Evolutionary conservation across 2,329 filamentous ascomycete genomes (phyloP), one percentile per base, ranked within the genome.

Genomic region (Penicillium sp.): DNA sequence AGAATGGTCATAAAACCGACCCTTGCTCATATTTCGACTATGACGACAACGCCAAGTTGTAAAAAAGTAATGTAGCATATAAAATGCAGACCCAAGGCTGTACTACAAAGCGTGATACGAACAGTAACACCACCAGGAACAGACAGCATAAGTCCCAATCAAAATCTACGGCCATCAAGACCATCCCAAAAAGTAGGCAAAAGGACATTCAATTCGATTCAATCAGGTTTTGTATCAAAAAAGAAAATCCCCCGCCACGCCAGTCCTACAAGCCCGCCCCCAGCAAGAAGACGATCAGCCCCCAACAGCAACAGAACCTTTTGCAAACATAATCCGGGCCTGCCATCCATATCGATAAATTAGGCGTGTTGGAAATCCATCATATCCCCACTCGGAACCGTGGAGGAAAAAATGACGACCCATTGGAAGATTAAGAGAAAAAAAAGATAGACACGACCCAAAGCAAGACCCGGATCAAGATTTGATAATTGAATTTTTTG

Each of bases 161-260:
- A 45, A 19, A 19, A 44, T 25, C 29, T 53, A 53, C 50, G 25
- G 29, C 21, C 29, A 53, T 27, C 31, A 13, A 17, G 17, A 35
- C 21, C 10, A 25, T 12, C 7, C 39, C 31, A n/a, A 35, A 31
- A 35, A 19, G 19, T 47, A 45, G 50, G 50, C 50, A 45, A 63
- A 65, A 65, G 55, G 62, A 59, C 41, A 63, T 59, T 65, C 65
- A 67, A 65, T 67, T 67, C 61, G 52, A 67, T 66, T 66, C 65
- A 60, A 64, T 67, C 55, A 63, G 49, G 66, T 65, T 66, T 67
- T 67, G 61, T 59, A 57, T 57, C 55, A 57, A 59, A 66, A 61
- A 58, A 59, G 45, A 57, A 55, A 62, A 61, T 61, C 57, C 62
- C 59, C 61, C 61, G 55, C 55, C 50, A 25, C 57, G 55, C 57